Evolutionary conservation across 345 rosid species (phyloP).

Genomic region (Punica granatum): DNA sequence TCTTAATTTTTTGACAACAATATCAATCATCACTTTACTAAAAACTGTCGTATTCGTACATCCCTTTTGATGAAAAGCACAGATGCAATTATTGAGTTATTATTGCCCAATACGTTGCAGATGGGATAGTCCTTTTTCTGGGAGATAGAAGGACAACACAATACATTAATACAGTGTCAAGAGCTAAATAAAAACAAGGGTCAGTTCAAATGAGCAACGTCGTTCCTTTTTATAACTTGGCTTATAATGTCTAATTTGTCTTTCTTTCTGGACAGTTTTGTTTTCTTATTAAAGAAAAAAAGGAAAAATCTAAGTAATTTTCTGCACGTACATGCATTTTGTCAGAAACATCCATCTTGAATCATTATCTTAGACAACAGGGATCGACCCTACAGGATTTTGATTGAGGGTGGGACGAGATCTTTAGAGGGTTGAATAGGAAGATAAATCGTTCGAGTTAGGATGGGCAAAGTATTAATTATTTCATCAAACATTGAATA

Average conservation of each 20-base stretch:
- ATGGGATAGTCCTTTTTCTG: not conserved
- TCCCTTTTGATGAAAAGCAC: not conserved
- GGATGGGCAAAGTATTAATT: too few relatives aligned
- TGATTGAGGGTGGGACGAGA: too few relatives aligned
- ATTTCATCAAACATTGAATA: too few relatives aligned
- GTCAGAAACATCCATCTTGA: too few relatives aligned
- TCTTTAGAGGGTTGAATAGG: too few relatives aligned
- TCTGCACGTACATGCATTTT: too few relatives aligned
- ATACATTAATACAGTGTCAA: slow-evolving; percentile 1
- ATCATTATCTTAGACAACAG: too few relatives aligned
- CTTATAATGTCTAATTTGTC: not conserved
- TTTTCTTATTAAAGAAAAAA: not conserved
- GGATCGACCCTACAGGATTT: too few relatives aligned
- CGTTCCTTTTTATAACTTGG: not conserved
- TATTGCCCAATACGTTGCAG: not conserved
- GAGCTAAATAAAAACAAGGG: not conserved
- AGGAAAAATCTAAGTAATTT: too few relatives aligned
- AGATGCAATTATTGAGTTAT: not conserved
- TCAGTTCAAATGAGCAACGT: not conserved
- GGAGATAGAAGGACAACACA: not conserved
- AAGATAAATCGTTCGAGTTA: too few relatives aligned
- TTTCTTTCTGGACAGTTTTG: not conserved
- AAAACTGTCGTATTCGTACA: not conserved
- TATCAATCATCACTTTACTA: not conserved
- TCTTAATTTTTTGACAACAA: too few relatives aligned